Base-by-base conservation (phyloP, 148 eudicot genomes). In the Talinum fruticosum region DNA sequence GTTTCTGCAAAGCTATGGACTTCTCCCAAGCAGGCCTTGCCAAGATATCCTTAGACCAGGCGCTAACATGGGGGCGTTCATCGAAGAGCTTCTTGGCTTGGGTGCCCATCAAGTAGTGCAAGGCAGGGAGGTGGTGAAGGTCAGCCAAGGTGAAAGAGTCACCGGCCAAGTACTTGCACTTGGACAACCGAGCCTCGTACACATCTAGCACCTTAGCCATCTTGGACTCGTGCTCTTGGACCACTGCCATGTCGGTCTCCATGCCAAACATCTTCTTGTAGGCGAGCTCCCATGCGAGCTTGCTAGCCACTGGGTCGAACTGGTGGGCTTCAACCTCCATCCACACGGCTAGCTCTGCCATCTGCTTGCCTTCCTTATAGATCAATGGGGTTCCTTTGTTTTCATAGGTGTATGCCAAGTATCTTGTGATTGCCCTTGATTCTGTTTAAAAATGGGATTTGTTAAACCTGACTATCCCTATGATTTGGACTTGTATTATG, bases 21-120 rank as follows among this genome's bases (percentile, higher is more conserved):
- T 90, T 90, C 24, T 8, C 53, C 95, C 92, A 93, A 73, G 91
- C 81, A 0, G 96, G 96, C 87, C 97, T 85, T 36, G 92, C 87
- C 82, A 86, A 75, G 61, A 93, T 83, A 49, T 89, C 91, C n/a
- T 73, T 72, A 8, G 73, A 32, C 97, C 96, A 93, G 0, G 90
- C 90, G 26, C 34, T 79, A 0, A 93, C 90, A 67, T 73, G 84
- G 24, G 90, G 85, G 14, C 90, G 87, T 0, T 83, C 79, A 0
- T 91, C 89, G 28, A 91, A 83, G 26, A 84, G 34, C 30, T 76
- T 75, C 78, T 78, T 83, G 30, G 23, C 71, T 5, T 81, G 74
- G 0, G 93, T 87, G 16, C 71, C 81, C 82, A 72, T 73, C 86
- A 93, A 44, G 53, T 45, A 44, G 16, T 84, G 78, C 16, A 87